phyloP scores from a whole-genome alignment of 2,329 filamentous ascomycete species.

The Colletotrichum caudatum region DNA sequence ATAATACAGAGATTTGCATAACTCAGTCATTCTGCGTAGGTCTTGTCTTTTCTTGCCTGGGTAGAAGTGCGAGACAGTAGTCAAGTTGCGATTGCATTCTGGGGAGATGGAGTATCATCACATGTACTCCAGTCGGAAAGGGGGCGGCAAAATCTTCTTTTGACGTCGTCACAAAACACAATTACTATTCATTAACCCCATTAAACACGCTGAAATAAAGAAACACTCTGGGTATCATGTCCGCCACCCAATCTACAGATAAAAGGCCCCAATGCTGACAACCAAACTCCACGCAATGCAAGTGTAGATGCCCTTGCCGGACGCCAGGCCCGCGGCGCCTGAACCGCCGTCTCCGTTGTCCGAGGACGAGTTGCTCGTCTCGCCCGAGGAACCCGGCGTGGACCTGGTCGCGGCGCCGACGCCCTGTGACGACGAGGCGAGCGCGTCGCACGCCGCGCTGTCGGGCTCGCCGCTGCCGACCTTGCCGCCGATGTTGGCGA shows the following conservation, averaged over 20 bases:
- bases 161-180: constrained; percentile 10
- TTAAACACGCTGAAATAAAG: constrained; percentile 6
- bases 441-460: constrained; percentile 25
- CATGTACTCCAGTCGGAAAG: too few species aligned
- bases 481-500: constrained; percentile 28
- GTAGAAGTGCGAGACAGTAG: too few species aligned
- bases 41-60: background rate
- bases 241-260: constrained; percentile 18
- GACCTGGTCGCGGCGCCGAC: constrained; percentile 29
- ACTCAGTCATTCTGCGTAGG: background rate
- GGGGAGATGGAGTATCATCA: background rate
- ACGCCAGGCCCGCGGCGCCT: constrained; percentile 10
- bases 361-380: constrained; percentile 29
- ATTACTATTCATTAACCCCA: constrained; percentile 11
- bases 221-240: constrained; percentile 33
- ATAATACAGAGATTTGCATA: too few species aligned
- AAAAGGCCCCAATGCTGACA: constrained; percentile 26
- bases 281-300: constrained; percentile 41
- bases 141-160: background rate
- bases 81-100: too few species aligned
- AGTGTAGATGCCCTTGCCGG: constrained; percentile 8
- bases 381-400: constrained; percentile 28
- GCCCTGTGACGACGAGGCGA: constrained; percentile 20
- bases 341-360: constrained; percentile 13
- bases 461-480: constrained; percentile 32